Base-by-base conservation (phyloP, 2,329 filamentous ascomycete genomes). In the Paraconiothyrium sp. region DNA sequence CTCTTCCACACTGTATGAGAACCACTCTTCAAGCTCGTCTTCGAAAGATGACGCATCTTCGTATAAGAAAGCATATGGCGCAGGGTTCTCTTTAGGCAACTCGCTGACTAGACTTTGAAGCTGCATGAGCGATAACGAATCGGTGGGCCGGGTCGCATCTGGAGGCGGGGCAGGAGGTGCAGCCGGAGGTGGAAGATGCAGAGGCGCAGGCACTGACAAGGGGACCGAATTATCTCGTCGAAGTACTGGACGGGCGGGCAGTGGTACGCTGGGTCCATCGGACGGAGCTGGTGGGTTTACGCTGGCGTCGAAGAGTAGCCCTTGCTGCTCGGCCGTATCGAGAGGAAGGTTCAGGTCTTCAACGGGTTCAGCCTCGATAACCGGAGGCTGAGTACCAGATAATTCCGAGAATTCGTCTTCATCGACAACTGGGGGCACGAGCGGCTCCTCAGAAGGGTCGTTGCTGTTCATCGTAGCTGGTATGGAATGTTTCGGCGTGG, bases 11-110 rank as follows among this genome's bases (percentile, higher is more conserved):
- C 91, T 91, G 79, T 98, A 97, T 57, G 90, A 89, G 79, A 99
- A 99, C 95, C 95, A 99, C 81, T 99, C 95, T 76, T 98, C 93
- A 51, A 99, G 85, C 82, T 99, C 95, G 66, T 95, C 92, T 20
- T 92, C 88, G 70, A 97, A 90, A 0, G 78, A 80, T 20, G 83
- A 81, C 8, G 83, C 79, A 72, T 85, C 83, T 50, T 79, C 75
- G 65, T 85, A 85, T 34, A 77, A 87, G 76, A 97, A 99, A 63
- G 95, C 93, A 82, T 99, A 99, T 51, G 83, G 76, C 16, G 78
- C 67, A 65, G 78, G 72, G 61, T 82, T 79, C 20, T 74, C 74
- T 44, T 73, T 78, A 13, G 82, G 82, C 59, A 84, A 77, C 6
- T 79, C 77, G 58, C 72, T 76, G 39, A 82, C 79, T 14, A 85